phyloP scores from a whole-genome alignment of 169 alveolate species.

The Cryptosporidium baileyi region DNA sequence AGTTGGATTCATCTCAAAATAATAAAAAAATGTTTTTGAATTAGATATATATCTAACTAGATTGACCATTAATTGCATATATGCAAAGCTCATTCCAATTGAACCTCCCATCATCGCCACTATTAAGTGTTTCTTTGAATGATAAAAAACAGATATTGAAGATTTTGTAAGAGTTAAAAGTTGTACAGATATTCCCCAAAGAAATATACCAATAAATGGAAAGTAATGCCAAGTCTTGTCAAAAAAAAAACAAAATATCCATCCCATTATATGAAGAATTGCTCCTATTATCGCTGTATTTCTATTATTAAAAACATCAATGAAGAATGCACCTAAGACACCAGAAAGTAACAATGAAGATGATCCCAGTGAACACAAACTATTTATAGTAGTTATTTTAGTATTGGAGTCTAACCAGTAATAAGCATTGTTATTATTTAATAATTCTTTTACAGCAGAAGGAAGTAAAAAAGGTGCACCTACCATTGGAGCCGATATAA shows the following conservation, averaged over 20 bases:
- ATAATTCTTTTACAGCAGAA: slow-evolving; percentile 34
- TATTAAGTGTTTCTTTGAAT: slow-evolving; percentile 36
- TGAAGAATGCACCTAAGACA: slow-evolving; percentile 37
- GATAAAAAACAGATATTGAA: slow-evolving; percentile 54
- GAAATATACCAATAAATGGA: slow-evolving; percentile 44
- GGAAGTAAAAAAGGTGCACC: slow-evolving; percentile 63
- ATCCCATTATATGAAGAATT: slow-evolving; percentile 34
- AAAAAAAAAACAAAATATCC: slow-evolving; percentile 51
- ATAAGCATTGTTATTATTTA: slow-evolving; percentile 13
- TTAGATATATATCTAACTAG: not conserved
- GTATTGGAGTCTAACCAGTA: slow-evolving; percentile 7
- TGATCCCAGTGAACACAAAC: slow-evolving; percentile 46
- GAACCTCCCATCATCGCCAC: slow-evolving; percentile 68
- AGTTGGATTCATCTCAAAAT: not conserved
- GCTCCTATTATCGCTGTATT: slow-evolving; percentile 32
- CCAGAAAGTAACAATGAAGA: slow-evolving; percentile 54
- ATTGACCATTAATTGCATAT: slow-evolving; percentile 48
- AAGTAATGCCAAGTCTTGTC: slow-evolving; percentile 23
- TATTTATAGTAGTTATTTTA: slow-evolving; percentile 21
- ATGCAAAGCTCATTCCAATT: slow-evolving; percentile 43
- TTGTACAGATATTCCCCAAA: slow-evolving; percentile 63
- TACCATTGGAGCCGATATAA: slow-evolving; percentile 35
- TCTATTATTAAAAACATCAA: slow-evolving; percentile 16
- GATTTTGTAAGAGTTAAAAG: slow-evolving; percentile 28
- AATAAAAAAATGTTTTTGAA: not conserved